phyloP scores from a whole-genome alignment of 306 rosid species.

The Echinosophora koreensis region DNA sequence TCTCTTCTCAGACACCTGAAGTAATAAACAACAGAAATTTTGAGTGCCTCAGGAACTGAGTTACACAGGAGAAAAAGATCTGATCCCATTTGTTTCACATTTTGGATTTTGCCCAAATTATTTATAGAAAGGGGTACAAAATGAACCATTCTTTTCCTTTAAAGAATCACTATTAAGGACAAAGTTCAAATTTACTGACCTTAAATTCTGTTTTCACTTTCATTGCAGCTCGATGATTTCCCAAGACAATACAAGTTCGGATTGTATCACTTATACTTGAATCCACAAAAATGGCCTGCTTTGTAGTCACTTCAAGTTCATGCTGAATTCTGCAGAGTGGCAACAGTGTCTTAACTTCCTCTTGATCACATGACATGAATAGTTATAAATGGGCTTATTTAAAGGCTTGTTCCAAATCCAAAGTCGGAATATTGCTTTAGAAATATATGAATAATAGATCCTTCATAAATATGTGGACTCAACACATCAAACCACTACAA shows the following conservation, averaged over 20 bases:
- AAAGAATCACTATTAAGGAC: conserved; percentile 23
- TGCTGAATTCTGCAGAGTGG: conserved; percentile 79
- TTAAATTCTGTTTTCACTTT: conserved; percentile 95
- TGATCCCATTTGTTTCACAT: conserved; percentile 1
- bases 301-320: conserved; percentile 87
- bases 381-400: conserved; percentile 26
- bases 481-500: conserved; percentile 34
- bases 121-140: conserved; percentile 31
- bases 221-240: conserved; percentile 92
- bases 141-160: conserved; percentile 28
- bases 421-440: conserved; percentile 1
- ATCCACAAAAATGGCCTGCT: conserved; percentile 98
- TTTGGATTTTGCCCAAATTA: conserved; percentile 26
- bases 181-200: conserved; percentile 63
- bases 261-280: conserved; percentile 96
- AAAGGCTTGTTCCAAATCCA: conserved; percentile 24
- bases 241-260: conserved; percentile 96
- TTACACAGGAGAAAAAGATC: conserved; percentile 30
- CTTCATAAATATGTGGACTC: conserved; percentile 12
- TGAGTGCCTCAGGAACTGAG: conserved; percentile 24
- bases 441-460: conserved; percentile 31
- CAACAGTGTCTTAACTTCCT: conserved; percentile 32
- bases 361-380: conserved; percentile 30
- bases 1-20: conserved; percentile 96
- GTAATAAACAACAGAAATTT: conserved; percentile 39